A percentile compares a stretch with the other conserved stretches of the same genome.
Conservation (phyloP, 345 rosid species). For the Microcos paniculata region DNA sequence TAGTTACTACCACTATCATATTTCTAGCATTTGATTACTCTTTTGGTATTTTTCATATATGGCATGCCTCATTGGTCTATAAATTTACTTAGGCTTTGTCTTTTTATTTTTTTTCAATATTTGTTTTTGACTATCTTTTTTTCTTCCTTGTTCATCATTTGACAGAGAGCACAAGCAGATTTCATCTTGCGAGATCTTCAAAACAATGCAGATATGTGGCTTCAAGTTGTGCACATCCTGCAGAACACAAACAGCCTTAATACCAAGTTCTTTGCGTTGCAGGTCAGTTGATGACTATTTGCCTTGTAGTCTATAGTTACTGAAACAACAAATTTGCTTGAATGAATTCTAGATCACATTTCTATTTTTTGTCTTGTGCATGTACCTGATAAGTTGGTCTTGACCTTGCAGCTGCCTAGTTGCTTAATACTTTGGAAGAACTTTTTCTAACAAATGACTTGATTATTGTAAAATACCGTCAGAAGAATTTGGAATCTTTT, state of each 20-base stretch:
- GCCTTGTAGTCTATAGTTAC: background rate
- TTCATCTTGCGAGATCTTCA: constrained; percentile 95
- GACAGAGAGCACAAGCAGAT: constrained; percentile 93
- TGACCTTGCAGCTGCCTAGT: background rate
- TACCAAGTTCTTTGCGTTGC: constrained; percentile 96
- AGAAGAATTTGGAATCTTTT: background rate
- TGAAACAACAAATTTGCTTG: background rate
- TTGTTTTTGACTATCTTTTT: background rate
- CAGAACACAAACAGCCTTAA: constrained; percentile 79
- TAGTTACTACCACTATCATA: background rate
- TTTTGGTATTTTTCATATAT: background rate
- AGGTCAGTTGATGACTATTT: constrained; percentile 44
- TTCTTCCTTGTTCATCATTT: constrained; percentile 17
- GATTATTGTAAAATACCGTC: background rate
- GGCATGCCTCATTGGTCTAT: background rate
- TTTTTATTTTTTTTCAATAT: background rate
- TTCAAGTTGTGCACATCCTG: constrained; percentile 90
- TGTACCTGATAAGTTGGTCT: background rate
- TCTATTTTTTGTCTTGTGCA: background rate
- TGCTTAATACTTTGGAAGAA: background rate
- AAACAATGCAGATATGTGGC: constrained; percentile 97
- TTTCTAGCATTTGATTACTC: background rate
- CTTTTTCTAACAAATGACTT: background rate
- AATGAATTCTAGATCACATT: background rate
- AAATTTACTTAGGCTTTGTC: background rate